Evolutionary conservation across 192 early-diverging fungal genomes (phyloP), one percentile per base, ranked within the genome.

Genomic region (Podila clonocystis): DNA sequence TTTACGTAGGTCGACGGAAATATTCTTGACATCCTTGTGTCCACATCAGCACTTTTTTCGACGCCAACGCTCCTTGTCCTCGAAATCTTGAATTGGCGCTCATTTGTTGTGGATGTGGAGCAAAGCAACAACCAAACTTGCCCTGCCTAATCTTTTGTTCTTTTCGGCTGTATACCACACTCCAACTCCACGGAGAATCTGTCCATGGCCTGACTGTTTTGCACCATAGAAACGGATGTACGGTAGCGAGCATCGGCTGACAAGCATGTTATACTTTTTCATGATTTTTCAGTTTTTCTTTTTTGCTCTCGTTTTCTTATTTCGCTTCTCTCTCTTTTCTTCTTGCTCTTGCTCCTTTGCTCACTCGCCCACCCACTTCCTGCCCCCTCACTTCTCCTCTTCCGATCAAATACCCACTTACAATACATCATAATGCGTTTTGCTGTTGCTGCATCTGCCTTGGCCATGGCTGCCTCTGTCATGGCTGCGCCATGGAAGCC

Each of bases 401-500:
- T 65, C 65, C 68, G 65, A 67, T 59, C 63, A 29, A 49, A n/a
- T 64, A 61, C 64, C 58, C 30, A 29, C 59, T 41, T 26, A 12
- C 19, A 49, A 63, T 30, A 60, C 3, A 52, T 38, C 29, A 71
- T 57, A 48, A 80, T 80, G 77, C 77, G 64, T 61, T 73, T 80
- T 52, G 5, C 67, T 71, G 57, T 41, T 22, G 55, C 66, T 45
- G 62, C 60, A 15, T 38, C 77, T 41, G 9, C 68, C 31, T 22
- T 80, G 61, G 58, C 67, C 26, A 29, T 80, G 22, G 70, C 71
- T 20, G 50, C 55, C 22, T 68, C 77, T 4, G 71, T 68, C 24
- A 33, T 80, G n/a, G 60, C 45, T 20, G 55, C 50, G 13, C 41
- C 52, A 19, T 80, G 77, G 77, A 80, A 73, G 70, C 62, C 62